Evolutionary conservation across 345 rosid genomes (phyloP), one percentile per base, ranked within the genome.

Genomic region (Pistacia atlantica): DNA sequence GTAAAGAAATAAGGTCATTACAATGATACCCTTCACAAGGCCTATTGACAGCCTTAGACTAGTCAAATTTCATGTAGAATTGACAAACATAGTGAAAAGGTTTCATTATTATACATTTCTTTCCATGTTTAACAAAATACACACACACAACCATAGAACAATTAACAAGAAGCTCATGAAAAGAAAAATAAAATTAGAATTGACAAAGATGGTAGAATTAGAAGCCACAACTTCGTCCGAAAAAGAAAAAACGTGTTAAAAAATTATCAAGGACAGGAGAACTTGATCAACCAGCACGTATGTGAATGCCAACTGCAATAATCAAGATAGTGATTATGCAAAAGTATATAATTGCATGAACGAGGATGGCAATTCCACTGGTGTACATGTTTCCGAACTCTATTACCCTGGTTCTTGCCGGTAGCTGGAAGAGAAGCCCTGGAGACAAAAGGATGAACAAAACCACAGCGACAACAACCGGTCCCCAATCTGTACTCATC

Each of bases 301-400:
- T 72, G 67, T 91, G 96, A 74, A 89, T 63, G 3, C 93, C 92
- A 61, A 96, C 71, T 42, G 99, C 98, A 33, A 96, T 59, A 59
- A 90, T 78, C 84, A 96, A 86, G 87, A 96, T 90, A 28, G 98
- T 93, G 78, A 89, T 55, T 55, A 96, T 86, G 77, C 98, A 91
- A 20, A 96, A 91, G 80, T 84, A 96, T 58, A 92, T 85, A 51
- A 96, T 35, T n/a, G 99, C 99, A 65, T 96, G 98, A 75, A 92
- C 71, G 60, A 96, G 87, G 51, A 96, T 93, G 0, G 99, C 84
- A 14, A 93, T 93, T 77, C 97, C 98, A 64, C 99, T 93, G 2
- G 97, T 95, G 22, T 75, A 78, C 98, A 93, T 90, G 89, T 93
- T 95, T n/a, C 98, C 99, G 33, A 95, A 95, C 78, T 95, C 99